Conservation (phyloP, 495 filamentous ascomycete species). For the Aspergillus incahuasiensis region DNA sequence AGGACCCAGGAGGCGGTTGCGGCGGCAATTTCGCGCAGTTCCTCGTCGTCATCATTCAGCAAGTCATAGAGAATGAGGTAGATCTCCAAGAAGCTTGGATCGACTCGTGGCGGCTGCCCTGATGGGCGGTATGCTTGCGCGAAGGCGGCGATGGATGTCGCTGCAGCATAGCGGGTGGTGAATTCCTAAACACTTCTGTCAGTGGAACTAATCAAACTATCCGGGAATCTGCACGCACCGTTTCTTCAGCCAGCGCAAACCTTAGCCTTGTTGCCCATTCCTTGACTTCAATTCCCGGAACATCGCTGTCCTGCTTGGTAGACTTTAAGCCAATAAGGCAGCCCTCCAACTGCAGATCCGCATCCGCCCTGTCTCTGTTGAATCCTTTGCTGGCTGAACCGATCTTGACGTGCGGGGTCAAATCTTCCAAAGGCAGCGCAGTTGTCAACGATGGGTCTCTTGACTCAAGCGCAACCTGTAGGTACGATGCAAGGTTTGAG, state of each 20-base stretch:
- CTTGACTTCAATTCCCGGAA: conserved; percentile 20
- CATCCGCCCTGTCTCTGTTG: conserved; percentile 41
- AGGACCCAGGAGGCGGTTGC: conserved; percentile 40
- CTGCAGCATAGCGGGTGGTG: conserved; percentile 58
- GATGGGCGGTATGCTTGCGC: conserved; percentile 24
- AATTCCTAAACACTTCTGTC: conserved; percentile 50
- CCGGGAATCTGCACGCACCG: conserved; percentile 23
- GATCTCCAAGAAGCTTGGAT: conserved; percentile 34
- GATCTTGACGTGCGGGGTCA: conserved; percentile 23
- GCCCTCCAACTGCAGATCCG: conserved; percentile 46
- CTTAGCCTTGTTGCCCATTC: conserved; percentile 33
- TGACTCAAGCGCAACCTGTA: conserved; percentile 26
- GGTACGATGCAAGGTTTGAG: conserved; percentile 30
- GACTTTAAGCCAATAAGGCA: conserved; percentile 54
- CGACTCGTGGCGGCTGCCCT: conserved; percentile 22
- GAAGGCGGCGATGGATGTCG: conserved; percentile 36
- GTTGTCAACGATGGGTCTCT: conserved; percentile 11
- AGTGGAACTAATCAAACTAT: not conserved
- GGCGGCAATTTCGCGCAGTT: conserved; percentile 67
- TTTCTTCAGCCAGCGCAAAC: conserved; percentile 40
- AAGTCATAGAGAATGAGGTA: conserved; percentile 55
- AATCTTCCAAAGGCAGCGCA: conserved; percentile 24
- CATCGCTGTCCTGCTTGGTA: conserved; percentile 24
- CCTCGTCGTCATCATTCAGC: conserved; percentile 88
- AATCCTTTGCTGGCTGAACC: conserved; percentile 25